Base-by-base conservation (phyloP, 352 stramenopile genomes). In the Globisporangium megalacanthum region DNA sequence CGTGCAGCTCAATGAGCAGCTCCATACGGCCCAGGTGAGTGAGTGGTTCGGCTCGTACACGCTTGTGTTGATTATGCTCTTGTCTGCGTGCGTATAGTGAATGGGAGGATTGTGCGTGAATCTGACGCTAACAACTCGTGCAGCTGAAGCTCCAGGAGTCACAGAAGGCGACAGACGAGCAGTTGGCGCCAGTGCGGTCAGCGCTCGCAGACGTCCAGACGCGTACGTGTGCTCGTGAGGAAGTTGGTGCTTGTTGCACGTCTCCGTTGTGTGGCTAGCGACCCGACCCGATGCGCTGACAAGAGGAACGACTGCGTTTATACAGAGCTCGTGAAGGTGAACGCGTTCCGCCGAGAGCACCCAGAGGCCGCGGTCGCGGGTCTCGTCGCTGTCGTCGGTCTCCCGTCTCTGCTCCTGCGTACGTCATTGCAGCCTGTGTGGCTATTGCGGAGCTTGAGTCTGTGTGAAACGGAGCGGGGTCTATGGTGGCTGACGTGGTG, bases 291-390 rank as follows among this genome's bases (percentile, higher is more conserved):
- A 37, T 35, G 47, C 6, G 9, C 31, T 56, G 6, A 53, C 9
- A 15, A 45, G n/a, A 22, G 14, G 19, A 19, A 10, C n/a, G 17
- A 4, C 8, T 29, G 17, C 20, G 22, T 49, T 1, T 22, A 39
- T 61, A 50, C 60, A 92, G 82, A 89, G 56, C 62, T 89, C 39
- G n/a, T 69, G 54, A 92, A 92, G 58, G 66, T 68, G 42, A 88
- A 92, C 58, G 74, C 77, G 55, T 90, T 92, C 69, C 82, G 78
- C 60, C 76, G 76, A 46, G 75, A 83, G 25, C 76, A 92, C 67
- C 79, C 79, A 9, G 79, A 88, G 56, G 66, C 79, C 7, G 77
- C 79, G 41, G 67, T 83, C 6, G 73, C 69, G 1, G 79, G 77
- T 35, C 63, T 92, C 33, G 67, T 74, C 6, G 65, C 79, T 4